phyloP scores from a whole-genome alignment of 768 basidiomycete genomes.

The Exsudoporus frostii region DNA sequence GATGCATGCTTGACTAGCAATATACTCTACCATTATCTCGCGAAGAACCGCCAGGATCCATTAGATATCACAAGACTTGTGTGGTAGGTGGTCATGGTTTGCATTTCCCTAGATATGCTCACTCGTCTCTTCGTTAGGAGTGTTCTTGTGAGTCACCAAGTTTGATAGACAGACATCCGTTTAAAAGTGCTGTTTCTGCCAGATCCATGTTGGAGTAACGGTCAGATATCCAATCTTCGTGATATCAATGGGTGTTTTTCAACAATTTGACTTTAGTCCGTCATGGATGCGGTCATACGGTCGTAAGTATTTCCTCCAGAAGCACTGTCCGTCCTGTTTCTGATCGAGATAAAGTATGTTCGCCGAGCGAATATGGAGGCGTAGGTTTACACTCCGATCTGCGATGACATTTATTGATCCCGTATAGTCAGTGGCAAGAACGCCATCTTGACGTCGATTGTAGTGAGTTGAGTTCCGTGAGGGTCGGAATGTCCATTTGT shows the following conservation, averaged over 20 bases:
- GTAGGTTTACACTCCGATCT: constrained; percentile 33
- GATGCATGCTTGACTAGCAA: constrained; percentile 51
- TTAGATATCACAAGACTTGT: constrained; percentile 40
- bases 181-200: not conserved
- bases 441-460: constrained; percentile 37
- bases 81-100: constrained; percentile 34
- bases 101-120: not conserved
- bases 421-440: constrained; percentile 43
- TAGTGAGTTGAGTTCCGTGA: constrained; percentile 37
- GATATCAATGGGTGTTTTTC: not conserved
- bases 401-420: constrained; percentile 18
- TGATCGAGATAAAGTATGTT: constrained; percentile 39
- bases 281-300: constrained; percentile 49
- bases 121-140: constrained; percentile 38
- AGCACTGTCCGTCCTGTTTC: not conserved
- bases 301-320: constrained; percentile 18
- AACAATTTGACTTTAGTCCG: constrained; percentile 33
- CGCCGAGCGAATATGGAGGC: constrained; percentile 43
- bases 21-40: constrained; percentile 56
- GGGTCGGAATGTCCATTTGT: not conserved
- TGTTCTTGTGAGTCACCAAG: constrained; percentile 41
- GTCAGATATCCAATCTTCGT: constrained; percentile 32
- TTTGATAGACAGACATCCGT: not conserved
- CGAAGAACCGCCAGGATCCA: constrained; percentile 49
- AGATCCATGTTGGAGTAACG: constrained; percentile 54